phyloP scores from a whole-genome alignment of 2,329 filamentous ascomycete species.

The Alternaria viburni region DNA sequence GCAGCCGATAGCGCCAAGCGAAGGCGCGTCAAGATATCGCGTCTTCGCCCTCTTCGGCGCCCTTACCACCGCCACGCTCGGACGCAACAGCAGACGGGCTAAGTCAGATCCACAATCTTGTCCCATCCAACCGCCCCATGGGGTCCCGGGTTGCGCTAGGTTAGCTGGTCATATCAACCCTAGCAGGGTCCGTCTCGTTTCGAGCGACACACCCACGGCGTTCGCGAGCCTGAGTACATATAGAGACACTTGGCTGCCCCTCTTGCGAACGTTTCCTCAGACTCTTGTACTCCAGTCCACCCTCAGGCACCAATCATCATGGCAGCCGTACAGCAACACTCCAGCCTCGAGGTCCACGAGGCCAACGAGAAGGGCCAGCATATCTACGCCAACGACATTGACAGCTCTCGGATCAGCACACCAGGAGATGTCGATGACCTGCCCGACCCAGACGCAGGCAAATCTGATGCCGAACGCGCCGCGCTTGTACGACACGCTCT shows the following conservation, averaged over 20 bases:
- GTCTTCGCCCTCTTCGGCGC: constrained; percentile 3
- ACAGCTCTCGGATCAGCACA: constrained; percentile 32
- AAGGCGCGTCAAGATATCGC: constrained; percentile 8
- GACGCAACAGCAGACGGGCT: constrained; percentile 30
- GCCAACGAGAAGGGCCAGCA: constrained; percentile 32
- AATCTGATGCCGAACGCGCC: constrained; percentile 43
- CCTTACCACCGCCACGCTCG: constrained; percentile 33
- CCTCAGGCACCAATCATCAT: constrained; percentile 28
- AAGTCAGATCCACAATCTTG: constrained; percentile 36
- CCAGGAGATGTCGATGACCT: constrained; percentile 40
- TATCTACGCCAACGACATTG: constrained; percentile 34
- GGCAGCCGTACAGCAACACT: constrained; percentile 39
- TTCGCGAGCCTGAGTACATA: constrained; percentile 33
- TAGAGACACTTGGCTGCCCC: constrained; percentile 34
- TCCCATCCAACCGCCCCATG: constrained; percentile 47
- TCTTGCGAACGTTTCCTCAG: constrained; percentile 20
- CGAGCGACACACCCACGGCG: constrained; percentile 10
- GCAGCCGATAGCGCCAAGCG: constrained; percentile 23
- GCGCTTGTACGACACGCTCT: constrained; percentile 30
- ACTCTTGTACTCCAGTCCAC: constrained; percentile 22
- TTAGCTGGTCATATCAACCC: constrained; percentile 24
- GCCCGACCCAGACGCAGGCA: constrained; percentile 44
- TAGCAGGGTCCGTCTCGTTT: constrained; percentile 12
- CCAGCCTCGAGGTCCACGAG: constrained; percentile 23
- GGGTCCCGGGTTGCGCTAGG: constrained; percentile 33